phyloP scores from a whole-genome alignment of 2,329 filamentous ascomycete genomes.

The Cercospora citrullina region DNA sequence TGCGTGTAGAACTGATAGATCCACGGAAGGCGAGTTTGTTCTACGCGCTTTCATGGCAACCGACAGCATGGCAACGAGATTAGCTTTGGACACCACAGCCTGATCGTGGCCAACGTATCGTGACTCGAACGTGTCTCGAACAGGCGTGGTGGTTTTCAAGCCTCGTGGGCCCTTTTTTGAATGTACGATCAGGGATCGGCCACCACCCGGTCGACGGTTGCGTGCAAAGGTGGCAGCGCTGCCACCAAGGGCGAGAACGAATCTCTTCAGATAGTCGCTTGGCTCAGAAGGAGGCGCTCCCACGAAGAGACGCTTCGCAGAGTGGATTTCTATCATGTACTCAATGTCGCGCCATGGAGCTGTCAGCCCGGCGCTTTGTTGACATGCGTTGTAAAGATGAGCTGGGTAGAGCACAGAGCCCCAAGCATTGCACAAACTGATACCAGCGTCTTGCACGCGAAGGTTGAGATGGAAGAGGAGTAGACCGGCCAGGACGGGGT shows the following conservation, averaged over 20 bases:
- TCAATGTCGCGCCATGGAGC: background rate
- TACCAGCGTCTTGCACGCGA: background rate
- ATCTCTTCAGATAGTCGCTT: background rate
- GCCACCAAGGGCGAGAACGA: background rate
- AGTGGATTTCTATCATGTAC: background rate
- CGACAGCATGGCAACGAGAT: background rate
- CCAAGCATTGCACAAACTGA: background rate
- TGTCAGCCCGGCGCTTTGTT: background rate
- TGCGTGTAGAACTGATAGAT: background rate
- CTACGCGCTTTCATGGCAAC: background rate
- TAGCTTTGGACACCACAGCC: background rate
- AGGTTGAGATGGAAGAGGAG: background rate
- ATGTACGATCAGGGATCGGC: background rate
- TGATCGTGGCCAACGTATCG: background rate
- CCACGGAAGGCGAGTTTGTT: background rate
- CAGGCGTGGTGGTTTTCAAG: background rate
- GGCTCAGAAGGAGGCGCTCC: background rate
- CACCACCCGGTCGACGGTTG: background rate
- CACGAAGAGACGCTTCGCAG: background rate
- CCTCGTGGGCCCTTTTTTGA: background rate
- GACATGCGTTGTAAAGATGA: background rate
- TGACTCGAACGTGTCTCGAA: background rate
- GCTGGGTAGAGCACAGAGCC: background rate
- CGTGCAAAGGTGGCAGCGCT: background rate
- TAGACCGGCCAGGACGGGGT: background rate